Percentiles rank a stretch among this genome's conserved stretches.
These are phyloP conservation scores for Tulasnella sp. DNA, from an alignment of 768 basidiomycete genomes.

Conservation along the genomic window DNA sequence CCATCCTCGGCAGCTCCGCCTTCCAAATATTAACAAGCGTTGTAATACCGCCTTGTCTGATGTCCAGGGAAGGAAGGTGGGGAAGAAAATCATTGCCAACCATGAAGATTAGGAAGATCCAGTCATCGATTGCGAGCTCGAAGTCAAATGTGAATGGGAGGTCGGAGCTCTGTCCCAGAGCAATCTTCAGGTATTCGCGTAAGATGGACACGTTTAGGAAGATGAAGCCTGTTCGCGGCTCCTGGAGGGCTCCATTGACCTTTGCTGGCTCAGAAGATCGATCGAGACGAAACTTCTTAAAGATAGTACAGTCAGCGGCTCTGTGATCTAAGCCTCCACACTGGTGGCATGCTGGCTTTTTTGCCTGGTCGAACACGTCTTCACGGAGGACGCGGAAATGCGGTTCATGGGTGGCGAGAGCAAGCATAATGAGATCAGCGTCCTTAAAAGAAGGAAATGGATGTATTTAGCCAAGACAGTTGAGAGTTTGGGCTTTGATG, in stretches of 20 bases:
- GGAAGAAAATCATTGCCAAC: slow-evolving; percentile 99
- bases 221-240: slow-evolving; percentile 92
- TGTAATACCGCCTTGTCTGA: slow-evolving; percentile 98
- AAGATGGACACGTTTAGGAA: slow-evolving; percentile 94
- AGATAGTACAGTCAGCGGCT: slow-evolving; percentile 86
- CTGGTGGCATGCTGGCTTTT: slow-evolving; percentile 68
- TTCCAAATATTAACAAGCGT: slow-evolving; percentile 94
- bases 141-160: slow-evolving; percentile 78
- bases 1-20: slow-evolving; percentile 85
- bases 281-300: slow-evolving; percentile 35
- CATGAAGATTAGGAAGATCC: slow-evolving; percentile 99
- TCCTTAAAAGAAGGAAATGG: slow-evolving; percentile 46
- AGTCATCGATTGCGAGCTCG: slow-evolving; percentile 97
- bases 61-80: slow-evolving; percentile 95
- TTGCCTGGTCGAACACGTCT: slow-evolving; percentile 89
- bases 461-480: not conserved
- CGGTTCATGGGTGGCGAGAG: slow-evolving; percentile 97
- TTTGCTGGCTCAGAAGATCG: slow-evolving; percentile 1
- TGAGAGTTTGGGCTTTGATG: too few species aligned
- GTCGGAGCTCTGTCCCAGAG: slow-evolving; percentile 65
- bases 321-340: slow-evolving; percentile 95
- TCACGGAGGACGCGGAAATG: slow-evolving; percentile 94
- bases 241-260: slow-evolving; percentile 28
- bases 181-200: slow-evolving; percentile 95
- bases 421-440: slow-evolving; percentile 98